These are phyloP conservation scores for Lipomyces sp. DNA, from an alignment of 805 yeast genomes.

Conservation along the genomic window DNA sequence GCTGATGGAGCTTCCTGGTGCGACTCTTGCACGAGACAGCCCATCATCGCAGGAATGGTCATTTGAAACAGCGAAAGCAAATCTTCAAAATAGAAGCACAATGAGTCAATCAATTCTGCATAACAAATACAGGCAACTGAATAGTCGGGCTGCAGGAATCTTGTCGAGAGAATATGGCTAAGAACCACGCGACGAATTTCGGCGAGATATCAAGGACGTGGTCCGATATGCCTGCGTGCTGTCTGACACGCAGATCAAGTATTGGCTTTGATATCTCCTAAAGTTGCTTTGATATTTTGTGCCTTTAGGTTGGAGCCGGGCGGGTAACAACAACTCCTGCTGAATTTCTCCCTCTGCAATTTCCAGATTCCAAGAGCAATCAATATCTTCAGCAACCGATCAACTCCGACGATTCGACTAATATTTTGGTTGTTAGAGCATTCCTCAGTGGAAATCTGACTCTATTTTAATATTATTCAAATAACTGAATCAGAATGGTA, in stretches of 20 bases:
- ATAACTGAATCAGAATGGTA: neutral
- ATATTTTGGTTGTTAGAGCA: neutral
- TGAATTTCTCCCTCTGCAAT: neutral
- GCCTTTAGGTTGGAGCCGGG: too few relatives aligned
- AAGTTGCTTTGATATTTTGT: too few relatives aligned
- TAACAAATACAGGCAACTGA: neutral
- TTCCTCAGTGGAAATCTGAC: neutral
- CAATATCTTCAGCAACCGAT: neutral
- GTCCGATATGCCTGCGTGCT: too few relatives aligned
- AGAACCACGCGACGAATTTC: too few relatives aligned
- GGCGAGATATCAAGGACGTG: too few relatives aligned
- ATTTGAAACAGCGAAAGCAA: neutral
- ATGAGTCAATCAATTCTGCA: neutral
- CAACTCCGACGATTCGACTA: neutral
- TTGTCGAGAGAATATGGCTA: too few relatives aligned
- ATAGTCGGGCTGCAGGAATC: too few relatives aligned
- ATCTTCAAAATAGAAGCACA: neutral
- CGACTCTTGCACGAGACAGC: constrained; percentile 3
- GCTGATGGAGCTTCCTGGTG: neutral
- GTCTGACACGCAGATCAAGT: too few relatives aligned
- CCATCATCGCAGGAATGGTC: neutral
- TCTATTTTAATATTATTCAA: neutral
- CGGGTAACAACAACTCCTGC: too few relatives aligned
- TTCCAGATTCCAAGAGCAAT: too few relatives aligned
- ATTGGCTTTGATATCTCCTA: too few relatives aligned